Evolutionary conservation across 768 basidiomycete species (phyloP), one percentile per base, ranked within the genome.

Genomic region (Lyophyllum atratum): DNA sequence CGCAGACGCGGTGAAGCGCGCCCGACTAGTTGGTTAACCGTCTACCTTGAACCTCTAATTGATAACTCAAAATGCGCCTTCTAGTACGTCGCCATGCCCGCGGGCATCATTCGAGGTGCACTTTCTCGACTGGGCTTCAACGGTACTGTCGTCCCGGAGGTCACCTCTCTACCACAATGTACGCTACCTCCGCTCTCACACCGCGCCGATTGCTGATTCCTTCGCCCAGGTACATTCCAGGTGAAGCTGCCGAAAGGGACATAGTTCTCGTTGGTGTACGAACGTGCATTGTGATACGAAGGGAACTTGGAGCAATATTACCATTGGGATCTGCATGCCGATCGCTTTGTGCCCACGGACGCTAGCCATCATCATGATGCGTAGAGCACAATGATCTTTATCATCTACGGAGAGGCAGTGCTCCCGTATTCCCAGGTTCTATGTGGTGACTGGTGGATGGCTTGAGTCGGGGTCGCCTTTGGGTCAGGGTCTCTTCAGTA

Each of bases 81-180:
- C 44, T 57, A 96, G 92, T 92, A 93, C 65, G 85, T 87, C 12
- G 84, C 90, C 3, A 85, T 95, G 71, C 84, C 93, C 1, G 84
- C 86, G 39, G 95, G 94, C 11, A 81, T 96, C 47, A 86, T 98
- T 42, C 85, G 87, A 52, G 95, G 95, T 19, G 87, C 92, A 2
- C 80, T 98, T 1, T 75, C 82, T 12, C 80, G 93, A 53, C 73
- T 98, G 24, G 95, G 94, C 11, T 83, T 87, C 58, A 82, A 87
- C 39, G 86, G 83, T 21, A 85, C 82, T 2, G 91, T 98, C 0
- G 76, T 81, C 1, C 86, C 93, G 4, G 95, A 98, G 67, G 84
- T 93, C 7, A 85, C 81, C 1, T 81, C 85, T 1, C 71, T 95
- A 65, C 95, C 95, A 21, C 93, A 95, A 79, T 96, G 95, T 94